A percentile compares a stretch with the other conserved stretches of the same genome.
Evolutionary conservation across 2,329 filamentous ascomycete genomes (phyloP).

Genomic region (Fusarium heterosporum): DNA sequence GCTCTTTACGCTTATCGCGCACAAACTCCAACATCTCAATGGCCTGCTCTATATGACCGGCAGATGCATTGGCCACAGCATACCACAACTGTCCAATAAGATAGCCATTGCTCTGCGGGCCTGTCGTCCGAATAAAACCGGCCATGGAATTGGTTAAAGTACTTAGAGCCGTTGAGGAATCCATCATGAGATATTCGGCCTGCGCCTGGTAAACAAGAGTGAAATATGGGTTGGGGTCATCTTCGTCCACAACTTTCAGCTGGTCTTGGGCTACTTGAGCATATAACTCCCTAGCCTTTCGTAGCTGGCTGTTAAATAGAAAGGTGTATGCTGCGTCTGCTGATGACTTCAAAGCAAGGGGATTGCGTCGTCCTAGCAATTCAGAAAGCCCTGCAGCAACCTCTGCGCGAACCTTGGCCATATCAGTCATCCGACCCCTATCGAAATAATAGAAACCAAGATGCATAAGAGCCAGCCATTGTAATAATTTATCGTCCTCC

Average conservation of each 20-base stretch:
- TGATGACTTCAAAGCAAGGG: neutral
- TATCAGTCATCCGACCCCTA: neutral
- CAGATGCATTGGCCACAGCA: neutral
- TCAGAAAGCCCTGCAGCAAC: neutral
- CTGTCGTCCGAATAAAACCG: neutral
- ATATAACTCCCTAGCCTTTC: neutral
- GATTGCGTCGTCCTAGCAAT: neutral
- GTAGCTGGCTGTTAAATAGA: neutral
- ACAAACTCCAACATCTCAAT: neutral
- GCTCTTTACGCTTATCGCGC: constrained; percentile 1
- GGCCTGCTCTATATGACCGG: neutral
- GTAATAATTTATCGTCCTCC: neutral
- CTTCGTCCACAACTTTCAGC: neutral
- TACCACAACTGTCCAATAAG: neutral
- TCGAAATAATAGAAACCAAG: neutral
- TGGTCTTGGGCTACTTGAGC: neutral
- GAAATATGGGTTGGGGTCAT: neutral
- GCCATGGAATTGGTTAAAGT: neutral
- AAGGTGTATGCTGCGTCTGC: neutral
- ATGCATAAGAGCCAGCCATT: neutral
- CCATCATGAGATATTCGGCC: neutral
- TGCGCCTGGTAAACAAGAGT: neutral
- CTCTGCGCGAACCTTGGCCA: neutral
- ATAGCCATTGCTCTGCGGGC: neutral
- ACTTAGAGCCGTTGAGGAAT: neutral